Percentiles rank a stretch among this genome's conserved stretches.
Evolutionary conservation across 2,329 filamentous ascomycete genomes (phyloP).

Genomic region (Fusarium cicatricum): DNA sequence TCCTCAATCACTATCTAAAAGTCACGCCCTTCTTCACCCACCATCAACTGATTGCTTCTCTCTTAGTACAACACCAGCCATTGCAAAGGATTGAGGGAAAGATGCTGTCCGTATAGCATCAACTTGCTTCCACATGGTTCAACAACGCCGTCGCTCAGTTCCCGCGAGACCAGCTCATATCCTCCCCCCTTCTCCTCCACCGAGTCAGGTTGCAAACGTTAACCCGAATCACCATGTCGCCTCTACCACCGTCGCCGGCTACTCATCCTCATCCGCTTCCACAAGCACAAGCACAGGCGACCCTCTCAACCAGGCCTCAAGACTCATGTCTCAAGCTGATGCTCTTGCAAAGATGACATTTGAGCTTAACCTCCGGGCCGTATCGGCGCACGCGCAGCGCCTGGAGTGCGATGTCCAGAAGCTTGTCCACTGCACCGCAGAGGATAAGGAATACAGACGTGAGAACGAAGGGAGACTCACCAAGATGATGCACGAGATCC

Average conservation of each 20-base stretch:
- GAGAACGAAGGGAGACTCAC: constrained; percentile 43
- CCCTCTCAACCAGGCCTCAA: not conserved
- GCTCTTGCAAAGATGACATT: constrained; percentile 49
- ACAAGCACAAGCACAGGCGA: not conserved
- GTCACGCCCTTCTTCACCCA: no score
- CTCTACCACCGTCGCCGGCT: not conserved
- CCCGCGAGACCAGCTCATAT: constrained; percentile 4
- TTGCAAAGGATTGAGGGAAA: not conserved
- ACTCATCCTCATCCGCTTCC: not conserved
- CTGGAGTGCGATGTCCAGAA: constrained; percentile 43
- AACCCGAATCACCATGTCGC: not conserved
- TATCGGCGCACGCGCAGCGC: constrained; percentile 40
- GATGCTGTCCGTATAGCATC: not conserved
- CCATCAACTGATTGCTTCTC: no score
- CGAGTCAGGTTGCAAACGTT: constrained; percentile 6
- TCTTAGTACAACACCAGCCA: not conserved
- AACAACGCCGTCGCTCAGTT: constrained; percentile 24
- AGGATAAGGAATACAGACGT: constrained; percentile 42
- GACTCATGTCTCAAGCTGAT: constrained; percentile 42
- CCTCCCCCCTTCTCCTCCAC: constrained; percentile 3
- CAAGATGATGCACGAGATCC: constrained; percentile 44
- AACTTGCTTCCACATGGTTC: constrained; percentile 5
- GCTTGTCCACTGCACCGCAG: constrained; percentile 39
- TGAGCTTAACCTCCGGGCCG: constrained; percentile 47
- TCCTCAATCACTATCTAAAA: not conserved